Percentiles rank a stretch among this genome's conserved stretches.
phyloP scores from a whole-genome alignment of 305 asterid species.

The Salvia sclarea region DNA sequence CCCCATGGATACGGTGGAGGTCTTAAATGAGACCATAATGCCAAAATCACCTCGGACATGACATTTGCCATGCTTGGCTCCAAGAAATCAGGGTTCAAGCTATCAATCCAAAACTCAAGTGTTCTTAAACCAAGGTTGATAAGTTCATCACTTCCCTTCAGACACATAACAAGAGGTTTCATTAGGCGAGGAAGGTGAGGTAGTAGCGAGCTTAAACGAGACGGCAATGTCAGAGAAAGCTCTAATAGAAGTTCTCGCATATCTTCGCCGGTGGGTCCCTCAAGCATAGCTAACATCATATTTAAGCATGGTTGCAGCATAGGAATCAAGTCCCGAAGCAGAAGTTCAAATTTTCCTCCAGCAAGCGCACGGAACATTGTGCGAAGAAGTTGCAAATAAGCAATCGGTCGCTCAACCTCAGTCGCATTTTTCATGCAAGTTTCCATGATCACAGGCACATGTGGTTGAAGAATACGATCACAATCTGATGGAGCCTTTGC shows the following conservation, averaged over 20 bases:
- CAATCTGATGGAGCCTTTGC: conserved; percentile 97
- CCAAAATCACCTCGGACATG: conserved; percentile 97
- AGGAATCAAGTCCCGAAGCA: conserved; percentile 88
- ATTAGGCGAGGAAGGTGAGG: conserved; percentile 97
- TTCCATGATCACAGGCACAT: conserved; percentile 92
- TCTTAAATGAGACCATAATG: conserved; percentile 96
- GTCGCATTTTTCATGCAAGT: conserved; percentile 94
- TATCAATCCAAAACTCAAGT: conserved; percentile 99
- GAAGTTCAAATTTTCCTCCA: conserved; percentile 95
- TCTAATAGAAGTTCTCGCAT: conserved; percentile 86
- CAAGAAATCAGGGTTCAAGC: conserved; percentile 98
- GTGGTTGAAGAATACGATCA: conserved; percentile 97
- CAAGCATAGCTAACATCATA: conserved; percentile 93
- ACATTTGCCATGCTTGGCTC: conserved; percentile 99
- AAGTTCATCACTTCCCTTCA: conserved; percentile 92
- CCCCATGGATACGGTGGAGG: conserved; percentile 99
- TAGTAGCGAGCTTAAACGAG: conserved; percentile 89
- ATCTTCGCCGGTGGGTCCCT: conserved; percentile 97
- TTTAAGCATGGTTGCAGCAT: conserved; percentile 90
- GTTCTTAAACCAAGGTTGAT: conserved; percentile 96
- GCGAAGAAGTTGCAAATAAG: conserved; percentile 94
- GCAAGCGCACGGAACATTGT: conserved; percentile 98
- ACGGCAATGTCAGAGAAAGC: conserved; percentile 91
- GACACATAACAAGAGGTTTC: conserved; percentile 99
- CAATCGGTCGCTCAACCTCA: conserved; percentile 92